Evolutionary conservation across 805 yeast genomes (phyloP).

Genomic region (Starmerella scarabaei): DNA sequence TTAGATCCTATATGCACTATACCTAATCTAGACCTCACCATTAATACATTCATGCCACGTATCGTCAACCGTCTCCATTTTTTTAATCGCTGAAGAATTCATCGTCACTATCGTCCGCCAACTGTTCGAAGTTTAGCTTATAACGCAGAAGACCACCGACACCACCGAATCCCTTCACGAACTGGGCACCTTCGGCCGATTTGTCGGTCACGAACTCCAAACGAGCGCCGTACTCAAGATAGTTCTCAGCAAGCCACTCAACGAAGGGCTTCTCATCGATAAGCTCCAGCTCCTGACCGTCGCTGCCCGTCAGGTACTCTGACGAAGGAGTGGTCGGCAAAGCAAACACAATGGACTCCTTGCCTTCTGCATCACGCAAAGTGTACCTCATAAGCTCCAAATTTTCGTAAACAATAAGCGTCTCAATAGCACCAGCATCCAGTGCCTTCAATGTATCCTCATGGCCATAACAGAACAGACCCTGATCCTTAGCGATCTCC

Average conservation of each 20-base stretch:
- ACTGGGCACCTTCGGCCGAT: conserved; percentile 97
- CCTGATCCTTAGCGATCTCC: conserved; percentile 94
- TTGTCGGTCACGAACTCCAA: conserved; percentile 94
- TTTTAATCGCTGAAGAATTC: conserved; percentile 54
- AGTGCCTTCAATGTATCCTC: conserved; percentile 93
- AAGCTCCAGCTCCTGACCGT: conserved; percentile 87
- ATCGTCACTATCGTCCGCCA: conserved; percentile 78
- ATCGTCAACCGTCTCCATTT: no score
- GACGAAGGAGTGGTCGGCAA: conserved; percentile 63
- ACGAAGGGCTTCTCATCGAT: conserved; percentile 72
- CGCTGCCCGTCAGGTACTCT: conserved; percentile 65
- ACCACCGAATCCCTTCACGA: conserved; percentile 97
- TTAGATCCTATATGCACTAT: no score
- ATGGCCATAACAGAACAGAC: conserved; percentile 94
- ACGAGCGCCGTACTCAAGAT: conserved; percentile 84
- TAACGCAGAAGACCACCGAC: conserved; percentile 93
- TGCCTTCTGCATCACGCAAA: conserved; percentile 70
- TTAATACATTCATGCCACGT: no score
- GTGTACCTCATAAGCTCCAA: conserved; percentile 74
- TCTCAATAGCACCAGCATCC: conserved; percentile 93
- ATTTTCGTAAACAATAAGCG: conserved; percentile 83
- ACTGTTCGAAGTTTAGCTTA: conserved; percentile 92
- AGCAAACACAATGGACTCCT: conserved; percentile 58
- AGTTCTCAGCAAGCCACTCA: conserved; percentile 98
- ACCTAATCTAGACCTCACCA: no score